phyloP scores from a whole-genome alignment of 2,329 filamentous ascomycete species.

The Colletotrichum sojae region DNA sequence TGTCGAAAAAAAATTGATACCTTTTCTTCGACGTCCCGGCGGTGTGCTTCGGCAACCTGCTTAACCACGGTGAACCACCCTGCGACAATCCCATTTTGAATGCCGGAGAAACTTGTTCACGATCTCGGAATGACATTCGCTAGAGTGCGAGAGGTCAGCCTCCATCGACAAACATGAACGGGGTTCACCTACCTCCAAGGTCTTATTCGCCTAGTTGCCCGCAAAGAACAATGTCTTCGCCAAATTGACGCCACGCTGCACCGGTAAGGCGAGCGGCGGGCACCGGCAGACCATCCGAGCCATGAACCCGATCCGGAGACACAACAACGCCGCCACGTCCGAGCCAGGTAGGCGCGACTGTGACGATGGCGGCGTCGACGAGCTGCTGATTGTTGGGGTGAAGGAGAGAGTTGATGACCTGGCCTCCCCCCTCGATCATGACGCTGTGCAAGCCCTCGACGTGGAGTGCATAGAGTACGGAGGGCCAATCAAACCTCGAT shows the following conservation, averaged over 20 bases:
- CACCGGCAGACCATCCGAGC: conserved; percentile 64
- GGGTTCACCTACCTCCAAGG: conserved; percentile 17
- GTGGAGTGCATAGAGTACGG: conserved; percentile 72
- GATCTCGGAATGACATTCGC: neutral
- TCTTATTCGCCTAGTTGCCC: conserved; percentile 66
- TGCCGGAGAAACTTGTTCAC: neutral
- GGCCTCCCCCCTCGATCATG: conserved; percentile 92
- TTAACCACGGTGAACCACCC: conserved; percentile 16
- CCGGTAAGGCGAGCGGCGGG: conserved; percentile 76
- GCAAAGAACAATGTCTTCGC: conserved; percentile 87
- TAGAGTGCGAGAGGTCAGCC: conserved; percentile 16
- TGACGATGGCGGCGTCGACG: conserved; percentile 86
- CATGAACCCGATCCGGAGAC: conserved; percentile 73
- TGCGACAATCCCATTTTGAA: neutral
- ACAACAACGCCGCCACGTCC: conserved; percentile 86
- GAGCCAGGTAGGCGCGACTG: conserved; percentile 92
- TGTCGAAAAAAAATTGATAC: conserved; percentile 23
- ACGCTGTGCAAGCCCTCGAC: conserved; percentile 78
- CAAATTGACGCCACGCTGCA: conserved; percentile 83
- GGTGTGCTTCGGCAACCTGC: conserved; percentile 18
- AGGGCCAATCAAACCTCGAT: conserved; percentile 72
- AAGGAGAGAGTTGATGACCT: conserved; percentile 87
- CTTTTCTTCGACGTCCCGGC: conserved; percentile 14
- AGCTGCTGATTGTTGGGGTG: conserved; percentile 70
- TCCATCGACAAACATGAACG: neutral